Conservation (phyloP, 192 early-diverging fungal genomes). For the Kickxella alabastrina region DNA sequence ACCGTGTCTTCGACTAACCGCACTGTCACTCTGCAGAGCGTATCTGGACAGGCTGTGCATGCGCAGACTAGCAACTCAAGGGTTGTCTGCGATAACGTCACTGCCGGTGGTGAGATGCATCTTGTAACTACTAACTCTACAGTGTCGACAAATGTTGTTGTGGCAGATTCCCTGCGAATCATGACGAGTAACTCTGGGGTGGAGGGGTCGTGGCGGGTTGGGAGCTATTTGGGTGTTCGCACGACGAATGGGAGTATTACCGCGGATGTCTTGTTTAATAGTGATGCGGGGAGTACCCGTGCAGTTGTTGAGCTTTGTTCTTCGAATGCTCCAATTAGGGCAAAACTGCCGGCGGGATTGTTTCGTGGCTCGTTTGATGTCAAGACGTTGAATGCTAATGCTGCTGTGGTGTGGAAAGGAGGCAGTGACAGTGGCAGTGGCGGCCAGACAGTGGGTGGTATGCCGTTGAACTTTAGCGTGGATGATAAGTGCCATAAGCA, state of each 20-base stretch:
- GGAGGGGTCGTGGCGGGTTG: conserved; percentile 20
- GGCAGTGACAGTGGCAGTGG: too few species aligned
- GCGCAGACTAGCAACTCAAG: conserved; percentile 11
- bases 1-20: conserved; percentile 8
- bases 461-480: conserved; percentile 16
- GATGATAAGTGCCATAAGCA: conserved; percentile 14
- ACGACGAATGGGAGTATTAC: conserved; percentile 20
- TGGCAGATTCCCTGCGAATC: conserved; percentile 4
- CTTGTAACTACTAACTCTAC: conserved; percentile 14
- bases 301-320: conserved; percentile 9
- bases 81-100: conserved; percentile 8
- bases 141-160: conserved; percentile 4
- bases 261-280: conserved; percentile 6
- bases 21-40: conserved; percentile 4
- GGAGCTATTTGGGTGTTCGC: conserved; percentile 7
- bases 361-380: conserved; percentile 22
- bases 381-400: conserved; percentile 14
- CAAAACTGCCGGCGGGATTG: conserved; percentile 5
- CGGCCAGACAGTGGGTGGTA: too few species aligned
- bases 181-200: conserved; percentile 15
- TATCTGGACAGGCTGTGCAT: background rate
- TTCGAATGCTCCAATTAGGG: conserved; percentile 18
- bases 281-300: background rate
- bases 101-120: conserved; percentile 1
- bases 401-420: conserved; percentile 1